A percentile compares a stretch with the other conserved stretches of the same genome.
Evolutionary conservation across 2,329 filamentous ascomycete genomes (phyloP).

Genomic region (Ampelomyces quisqualis): DNA sequence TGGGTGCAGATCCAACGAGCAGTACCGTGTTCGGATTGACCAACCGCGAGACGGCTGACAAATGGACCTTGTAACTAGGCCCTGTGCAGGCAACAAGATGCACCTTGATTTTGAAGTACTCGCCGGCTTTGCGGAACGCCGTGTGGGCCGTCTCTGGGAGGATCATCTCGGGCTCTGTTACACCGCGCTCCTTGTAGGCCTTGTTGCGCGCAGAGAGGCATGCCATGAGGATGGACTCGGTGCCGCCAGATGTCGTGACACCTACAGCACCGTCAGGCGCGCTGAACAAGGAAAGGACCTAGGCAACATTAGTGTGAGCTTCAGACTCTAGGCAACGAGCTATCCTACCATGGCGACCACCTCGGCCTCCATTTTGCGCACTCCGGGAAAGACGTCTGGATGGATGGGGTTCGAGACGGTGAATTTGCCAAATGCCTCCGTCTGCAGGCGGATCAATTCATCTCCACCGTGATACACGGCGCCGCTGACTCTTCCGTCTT

Average conservation of each 20-base stretch:
- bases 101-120: conserved; percentile 96
- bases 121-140: conserved; percentile 90
- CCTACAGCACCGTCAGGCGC: conserved; percentile 82
- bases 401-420: conserved; percentile 96
- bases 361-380: conserved; percentile 99
- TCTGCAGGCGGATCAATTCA: conserved; percentile 78
- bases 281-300: conserved; percentile 78
- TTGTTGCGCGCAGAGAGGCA: conserved; percentile 88
- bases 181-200: conserved; percentile 77
- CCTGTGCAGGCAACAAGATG: conserved; percentile 86
- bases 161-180: conserved; percentile 97
- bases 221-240: conserved; percentile 96
- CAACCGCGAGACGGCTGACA: conserved; percentile 74
- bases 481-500: conserved; percentile 90
- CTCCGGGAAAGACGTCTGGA: conserved; percentile 95
- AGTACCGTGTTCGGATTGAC: conserved; percentile 94
- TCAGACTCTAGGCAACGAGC: too few relatives aligned
- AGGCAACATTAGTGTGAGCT: conserved; percentile 2
- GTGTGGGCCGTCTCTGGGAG: conserved; percentile 93
- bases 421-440: conserved; percentile 90
- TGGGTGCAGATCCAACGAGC: conserved; percentile 91
- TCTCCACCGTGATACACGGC: conserved; percentile 95
- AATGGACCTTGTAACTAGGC: conserved; percentile 80
- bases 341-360: conserved; percentile 85
- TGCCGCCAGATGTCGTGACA: conserved; percentile 88